phyloP scores from a whole-genome alignment of 148 eudicot species.

The Cornus florida region DNA sequence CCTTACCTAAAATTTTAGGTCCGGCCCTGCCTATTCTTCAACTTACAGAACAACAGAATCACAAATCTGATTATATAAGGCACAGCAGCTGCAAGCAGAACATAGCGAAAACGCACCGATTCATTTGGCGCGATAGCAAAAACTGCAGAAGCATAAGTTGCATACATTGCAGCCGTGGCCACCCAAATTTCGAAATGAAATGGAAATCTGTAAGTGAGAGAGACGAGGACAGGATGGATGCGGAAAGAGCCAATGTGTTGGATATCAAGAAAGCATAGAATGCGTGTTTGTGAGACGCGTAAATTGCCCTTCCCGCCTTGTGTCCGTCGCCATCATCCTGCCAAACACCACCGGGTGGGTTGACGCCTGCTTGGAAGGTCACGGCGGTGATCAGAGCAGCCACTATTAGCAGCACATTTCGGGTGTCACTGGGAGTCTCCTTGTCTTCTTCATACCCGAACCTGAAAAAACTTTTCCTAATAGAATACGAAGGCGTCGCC shows the following conservation, averaged over 20 bases:
- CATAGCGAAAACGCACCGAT: constrained; percentile 4
- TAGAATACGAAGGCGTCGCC: not conserved
- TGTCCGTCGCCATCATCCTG: not conserved
- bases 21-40: no score
- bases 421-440: not conserved
- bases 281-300: not conserved
- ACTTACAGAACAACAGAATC: not conserved
- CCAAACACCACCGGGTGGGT: constrained; percentile 17
- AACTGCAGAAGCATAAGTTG: constrained; percentile 7
- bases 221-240: constrained; percentile 8
- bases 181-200: constrained; percentile 7
- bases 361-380: constrained; percentile 19
- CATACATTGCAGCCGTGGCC: not conserved
- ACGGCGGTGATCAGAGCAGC: constrained; percentile 5
- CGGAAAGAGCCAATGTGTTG: constrained; percentile 1
- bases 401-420: constrained; percentile 9
- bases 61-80: not conserved
- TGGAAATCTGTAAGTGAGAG: constrained; percentile 12
- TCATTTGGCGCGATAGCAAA: not conserved
- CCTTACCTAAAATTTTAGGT: no score
- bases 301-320: not conserved
- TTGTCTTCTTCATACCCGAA: constrained; percentile 1
- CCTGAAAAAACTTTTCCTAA: not conserved
- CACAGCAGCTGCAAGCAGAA: constrained; percentile 7
- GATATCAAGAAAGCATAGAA: constrained; percentile 8